Evolutionary conservation across 2,329 filamentous ascomycete species (phyloP), one percentile per base, ranked within the genome.

Genomic region (Colletotrichum sp.): DNA sequence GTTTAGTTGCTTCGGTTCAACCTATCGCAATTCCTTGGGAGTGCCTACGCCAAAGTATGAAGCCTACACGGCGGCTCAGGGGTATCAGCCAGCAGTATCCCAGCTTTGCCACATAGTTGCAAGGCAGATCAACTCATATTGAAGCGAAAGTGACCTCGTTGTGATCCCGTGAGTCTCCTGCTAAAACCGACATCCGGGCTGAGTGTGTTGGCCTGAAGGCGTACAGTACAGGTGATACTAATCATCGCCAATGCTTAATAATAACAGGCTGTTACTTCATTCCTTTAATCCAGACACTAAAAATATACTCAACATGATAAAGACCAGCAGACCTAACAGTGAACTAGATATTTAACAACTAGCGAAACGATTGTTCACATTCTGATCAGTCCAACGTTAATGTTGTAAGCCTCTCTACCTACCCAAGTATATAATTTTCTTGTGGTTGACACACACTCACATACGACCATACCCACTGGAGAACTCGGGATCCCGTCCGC

Each of bases 371-470:
- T 22, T 22, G 10, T 22, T 22, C 6, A 48, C 10, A 48, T 22
- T 44, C 18, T 44, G 18, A 44, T n/a, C 9, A n/a, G 18, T n/a
- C 39, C 3, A n/a, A 10, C 18, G 18, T n/a, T n/a, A n/a, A 44
- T 44, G 5, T n/a, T 44, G 16, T 10, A 10, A 44, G 8, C 16
- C 39, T 44, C 39, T 16, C 8, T n/a, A 18, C 18, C 16, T n/a
- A 18, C 9, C 18, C 8, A n/a, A 48, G 44, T 48, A 48, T n/a
- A 48, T 48, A 12, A 22, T 22, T 6, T 6, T 22, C n/a, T 22
- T 22, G 8, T 22, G 10, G 12, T 48, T 12, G 3, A 0, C 0
- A 1, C 5, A 1, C 9, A 12, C 13, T 6, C n/a, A 48, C 44
- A 48, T 48, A 48, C 44, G 44, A 48, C 44, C 44, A 48, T 48